These are phyloP conservation scores for Globisporangium recalcitrans DNA, from an alignment of 352 stramenopile genomes.

Conservation along the genomic window DNA sequence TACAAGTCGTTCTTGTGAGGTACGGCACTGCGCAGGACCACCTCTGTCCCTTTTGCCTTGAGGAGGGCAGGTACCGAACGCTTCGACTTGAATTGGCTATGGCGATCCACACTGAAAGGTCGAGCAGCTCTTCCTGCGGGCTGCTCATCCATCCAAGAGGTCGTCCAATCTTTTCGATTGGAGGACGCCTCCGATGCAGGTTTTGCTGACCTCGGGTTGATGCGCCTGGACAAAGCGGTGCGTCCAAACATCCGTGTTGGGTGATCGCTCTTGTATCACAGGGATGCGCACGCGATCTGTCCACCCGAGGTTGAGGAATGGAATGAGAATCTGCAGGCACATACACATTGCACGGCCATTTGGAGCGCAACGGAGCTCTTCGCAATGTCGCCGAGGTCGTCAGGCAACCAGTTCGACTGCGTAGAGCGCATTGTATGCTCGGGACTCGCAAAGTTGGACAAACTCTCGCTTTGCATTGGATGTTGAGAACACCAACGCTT, in stretches of 20 bases:
- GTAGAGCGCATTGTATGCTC: not conserved
- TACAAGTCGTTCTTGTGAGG: not conserved
- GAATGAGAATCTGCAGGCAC: not conserved
- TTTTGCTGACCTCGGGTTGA: not conserved
- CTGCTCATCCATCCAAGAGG: not conserved
- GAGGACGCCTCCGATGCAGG: not conserved
- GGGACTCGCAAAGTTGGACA: too few species aligned
- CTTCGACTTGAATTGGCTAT: not conserved
- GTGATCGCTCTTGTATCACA: not conserved
- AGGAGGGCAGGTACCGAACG: too few species aligned
- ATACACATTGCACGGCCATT: too few species aligned
- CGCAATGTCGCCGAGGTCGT: not conserved
- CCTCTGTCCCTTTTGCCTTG: too few species aligned
- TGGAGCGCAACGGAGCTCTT: not conserved
- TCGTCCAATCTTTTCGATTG: constrained; percentile 3
- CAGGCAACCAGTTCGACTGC: not conserved
- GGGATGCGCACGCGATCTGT: not conserved
- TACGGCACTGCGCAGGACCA: not conserved
- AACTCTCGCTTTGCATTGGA: too few species aligned
- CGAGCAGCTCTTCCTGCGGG: too few species aligned
- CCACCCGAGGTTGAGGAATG: not conserved
- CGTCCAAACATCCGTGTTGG: not conserved
- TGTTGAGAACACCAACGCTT: too few species aligned
- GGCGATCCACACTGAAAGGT: not conserved
- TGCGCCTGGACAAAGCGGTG: too few species aligned